A percentile compares a stretch with the other conserved stretches of the same genome.
These are phyloP conservation scores for Amborella trichopoda DNA, from an alignment of 164 flowering plant genomes.

Conservation along the genomic window DNA sequence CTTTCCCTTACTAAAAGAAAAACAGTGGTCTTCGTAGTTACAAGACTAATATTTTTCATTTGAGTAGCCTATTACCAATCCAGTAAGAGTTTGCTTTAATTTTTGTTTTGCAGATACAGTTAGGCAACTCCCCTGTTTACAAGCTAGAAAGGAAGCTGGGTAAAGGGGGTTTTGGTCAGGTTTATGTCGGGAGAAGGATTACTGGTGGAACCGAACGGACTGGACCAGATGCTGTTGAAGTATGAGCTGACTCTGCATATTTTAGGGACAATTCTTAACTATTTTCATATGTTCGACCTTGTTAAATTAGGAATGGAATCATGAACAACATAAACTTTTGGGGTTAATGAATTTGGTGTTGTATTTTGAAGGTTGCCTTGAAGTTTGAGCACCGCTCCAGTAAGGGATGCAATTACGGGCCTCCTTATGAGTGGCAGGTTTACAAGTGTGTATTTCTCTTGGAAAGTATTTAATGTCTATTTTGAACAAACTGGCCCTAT, in stretches of 20 bases:
- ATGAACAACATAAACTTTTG: neutral
- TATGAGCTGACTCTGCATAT: conserved; percentile 8
- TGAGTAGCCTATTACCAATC: no score
- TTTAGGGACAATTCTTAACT: neutral
- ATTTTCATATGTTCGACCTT: neutral
- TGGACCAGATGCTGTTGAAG: conserved; percentile 85
- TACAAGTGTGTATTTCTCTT: conserved; percentile 51
- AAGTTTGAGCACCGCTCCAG: conserved; percentile 86
- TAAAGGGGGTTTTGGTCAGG: conserved; percentile 98
- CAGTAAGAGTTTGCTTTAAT: neutral
- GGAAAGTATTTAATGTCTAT: neutral
- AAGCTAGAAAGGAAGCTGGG: conserved; percentile 77
- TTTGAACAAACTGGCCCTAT: neutral
- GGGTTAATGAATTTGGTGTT: neutral
- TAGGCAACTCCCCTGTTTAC: conserved; percentile 71
- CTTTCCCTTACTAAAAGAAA: conserved; percentile 8
- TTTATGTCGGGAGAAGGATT: conserved; percentile 68
- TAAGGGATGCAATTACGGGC: conserved; percentile 90
- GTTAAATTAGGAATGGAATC: neutral
- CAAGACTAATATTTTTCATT: no score
- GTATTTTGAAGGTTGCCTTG: conserved; percentile 54
- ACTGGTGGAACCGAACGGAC: conserved; percentile 64
- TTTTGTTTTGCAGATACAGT: conserved; percentile 54
- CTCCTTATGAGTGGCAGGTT: conserved; percentile 97
- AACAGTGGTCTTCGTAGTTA: no score